phyloP scores from a whole-genome alignment of 768 basidiomycete genomes.

The Neoboletus brunneissimus region DNA sequence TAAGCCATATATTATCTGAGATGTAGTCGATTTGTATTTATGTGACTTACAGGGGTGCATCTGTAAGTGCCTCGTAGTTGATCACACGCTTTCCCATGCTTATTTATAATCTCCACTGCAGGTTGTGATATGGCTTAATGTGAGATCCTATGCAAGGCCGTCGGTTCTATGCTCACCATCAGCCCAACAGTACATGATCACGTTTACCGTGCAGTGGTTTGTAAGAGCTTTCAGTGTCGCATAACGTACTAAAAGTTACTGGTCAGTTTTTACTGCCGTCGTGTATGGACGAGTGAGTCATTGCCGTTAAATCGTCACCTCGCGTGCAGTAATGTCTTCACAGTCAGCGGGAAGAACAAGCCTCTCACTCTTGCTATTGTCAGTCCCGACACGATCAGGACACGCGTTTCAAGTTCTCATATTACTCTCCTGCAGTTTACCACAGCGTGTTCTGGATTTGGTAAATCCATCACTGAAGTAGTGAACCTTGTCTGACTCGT shows the following conservation, averaged over 20 bases:
- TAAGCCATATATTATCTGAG: neutral
- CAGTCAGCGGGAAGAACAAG: conserved; percentile 19
- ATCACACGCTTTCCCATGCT: neutral
- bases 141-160: neutral
- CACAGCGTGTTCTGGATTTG: neutral
- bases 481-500: neutral
- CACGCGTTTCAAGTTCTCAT: neutral
- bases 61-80: neutral
- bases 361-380: conserved; percentile 7
- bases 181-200: neutral
- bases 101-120: neutral
- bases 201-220: conserved; percentile 5
- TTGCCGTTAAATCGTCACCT: neutral
- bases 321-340: neutral
- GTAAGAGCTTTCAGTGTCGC: neutral
- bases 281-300: conserved; percentile 15
- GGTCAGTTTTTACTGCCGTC: conserved; percentile 15
- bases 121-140: neutral
- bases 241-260: neutral
- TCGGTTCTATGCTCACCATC: neutral
- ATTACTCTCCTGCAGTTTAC: neutral
- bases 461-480: neutral
- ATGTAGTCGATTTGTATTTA: neutral
- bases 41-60: neutral
- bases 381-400: neutral